These are phyloP conservation scores for Colletotrichum sansevieriae DNA, from an alignment of 2,329 filamentous ascomycete species.

Conservation along the genomic window DNA sequence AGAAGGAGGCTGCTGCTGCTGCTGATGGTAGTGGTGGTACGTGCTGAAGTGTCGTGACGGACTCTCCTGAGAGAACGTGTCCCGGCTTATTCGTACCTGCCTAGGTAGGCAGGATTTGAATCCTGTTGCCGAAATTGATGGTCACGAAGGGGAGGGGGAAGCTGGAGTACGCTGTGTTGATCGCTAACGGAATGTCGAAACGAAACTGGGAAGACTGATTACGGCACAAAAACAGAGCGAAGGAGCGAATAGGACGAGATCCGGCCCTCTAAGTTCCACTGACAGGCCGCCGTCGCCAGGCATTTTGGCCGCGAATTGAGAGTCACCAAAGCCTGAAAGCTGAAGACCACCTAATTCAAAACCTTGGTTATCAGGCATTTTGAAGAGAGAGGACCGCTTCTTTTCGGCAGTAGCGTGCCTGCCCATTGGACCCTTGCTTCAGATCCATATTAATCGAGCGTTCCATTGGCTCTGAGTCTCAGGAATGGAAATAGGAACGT, in stretches of 20 bases:
- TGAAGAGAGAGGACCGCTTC: not conserved
- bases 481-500: conserved; percentile 28
- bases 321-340: conserved; percentile 10
- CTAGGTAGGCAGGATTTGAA: conserved; percentile 1
- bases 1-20: not conserved
- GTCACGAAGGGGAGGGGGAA: not conserved
- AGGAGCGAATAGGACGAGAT: conserved; percentile 22
- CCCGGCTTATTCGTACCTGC: too few species aligned
- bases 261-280: conserved; percentile 21
- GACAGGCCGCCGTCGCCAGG: conserved; percentile 13
- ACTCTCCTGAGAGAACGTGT: not conserved
- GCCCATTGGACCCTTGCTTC: not conserved
- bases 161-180: not conserved
- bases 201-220: conserved; percentile 15
- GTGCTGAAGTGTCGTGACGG: conserved; percentile 18
- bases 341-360: conserved; percentile 22
- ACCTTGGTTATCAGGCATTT: conserved; percentile 31
- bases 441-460: not conserved
- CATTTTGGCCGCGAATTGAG: conserved; percentile 24
- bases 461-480: conserved; percentile 31
- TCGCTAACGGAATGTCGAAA: conserved; percentile 41
- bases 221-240: conserved; percentile 9
- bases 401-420: not conserved
- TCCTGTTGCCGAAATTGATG: conserved; percentile 10
- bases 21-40: not conserved